Base-by-base conservation (phyloP, 257 asterid genomes). In the Jacaranda mimosifolia region DNA sequence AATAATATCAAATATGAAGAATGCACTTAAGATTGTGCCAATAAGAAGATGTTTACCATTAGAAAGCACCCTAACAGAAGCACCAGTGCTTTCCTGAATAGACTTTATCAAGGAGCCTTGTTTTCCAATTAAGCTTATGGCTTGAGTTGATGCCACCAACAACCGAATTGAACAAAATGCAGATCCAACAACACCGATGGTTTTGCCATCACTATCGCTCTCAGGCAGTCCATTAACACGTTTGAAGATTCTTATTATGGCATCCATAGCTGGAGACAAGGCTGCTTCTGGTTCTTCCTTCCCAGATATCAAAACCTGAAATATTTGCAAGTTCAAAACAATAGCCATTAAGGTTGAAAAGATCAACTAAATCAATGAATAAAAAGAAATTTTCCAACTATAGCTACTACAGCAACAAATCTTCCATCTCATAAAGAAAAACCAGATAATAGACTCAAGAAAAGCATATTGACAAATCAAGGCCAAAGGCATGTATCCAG, bases 241-340 rank as follows among this genome's bases (percentile, higher is more conserved):
- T 76, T 88, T 91, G 81, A 88, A 89, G 72, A 92, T 78, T 84
- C 92, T 89, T 48, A 92, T 18, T 72, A 81, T 76, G 62, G 95
- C 97, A 83, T 91, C 94, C 91, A 92, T 89, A 15, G 97, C 97
- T 42, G 97, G 96, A 52, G 97, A 85, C 35, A 91, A 18, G 32
- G 79, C 83, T 59, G 80, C 84, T 14, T 89, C 97, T 70, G 95
- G 97, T 51, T 92, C 94, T 88, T 92, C 97, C 77, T 87, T 88
- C 58, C 94, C 97, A 86, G 93, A 80, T 67, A 91, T 78, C 77
- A 92, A 84, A 78, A 92, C 97, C 97, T 92, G 73, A 59, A 80
- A 78, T 10, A 48, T 83, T 57, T 48, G 65, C 46, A 38, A 49
- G 40, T 39, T 52, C 63, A 45, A 66, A 64, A 57, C 12, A 15